These are phyloP conservation scores for Yamadazyma triangularis DNA, from an alignment of 1,139 yeast genomes.

Conservation along the genomic window DNA sequence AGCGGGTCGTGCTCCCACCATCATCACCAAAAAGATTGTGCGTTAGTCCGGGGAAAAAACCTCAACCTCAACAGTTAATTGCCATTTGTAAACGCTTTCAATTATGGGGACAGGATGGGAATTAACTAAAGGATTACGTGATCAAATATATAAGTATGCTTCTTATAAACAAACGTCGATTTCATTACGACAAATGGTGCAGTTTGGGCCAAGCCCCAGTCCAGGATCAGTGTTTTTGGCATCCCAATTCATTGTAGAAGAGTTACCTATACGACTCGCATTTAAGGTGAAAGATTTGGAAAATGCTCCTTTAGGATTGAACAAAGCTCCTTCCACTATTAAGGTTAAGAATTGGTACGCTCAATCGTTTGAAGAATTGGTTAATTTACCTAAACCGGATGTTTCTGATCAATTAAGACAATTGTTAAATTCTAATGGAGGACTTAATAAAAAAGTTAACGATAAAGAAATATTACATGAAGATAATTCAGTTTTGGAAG, in stretches of 20 bases:
- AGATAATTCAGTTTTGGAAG: constrained; percentile 14
- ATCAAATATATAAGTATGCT: constrained; percentile 54
- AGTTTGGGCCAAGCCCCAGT: constrained; percentile 74
- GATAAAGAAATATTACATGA: constrained; percentile 13
- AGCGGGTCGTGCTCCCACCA: too few relatives aligned
- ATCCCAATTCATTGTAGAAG: constrained; percentile 81
- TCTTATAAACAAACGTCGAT: constrained; percentile 80
- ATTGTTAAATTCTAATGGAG: constrained; percentile 25
- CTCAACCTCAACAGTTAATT: too few relatives aligned
- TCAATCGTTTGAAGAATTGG: constrained; percentile 81
- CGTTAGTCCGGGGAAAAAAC: constrained; percentile 2
- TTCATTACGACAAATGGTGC: constrained; percentile 87
- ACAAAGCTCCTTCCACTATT: constrained; percentile 67
- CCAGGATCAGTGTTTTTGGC: constrained; percentile 81
- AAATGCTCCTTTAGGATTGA: constrained; percentile 70
- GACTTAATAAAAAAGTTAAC: constrained; percentile 5
- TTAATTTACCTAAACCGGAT: constrained; percentile 48
- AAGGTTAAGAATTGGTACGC: constrained; percentile 89
- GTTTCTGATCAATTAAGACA: constrained; percentile 36
- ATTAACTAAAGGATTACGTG: constrained; percentile 33
- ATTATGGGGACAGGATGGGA: constrained; percentile 50
- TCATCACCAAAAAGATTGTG: too few relatives aligned
- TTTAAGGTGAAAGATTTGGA: constrained; percentile 84
- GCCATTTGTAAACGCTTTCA: too few relatives aligned
- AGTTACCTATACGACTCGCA: constrained; percentile 82